Evolutionary conservation across 306 rosid genomes (phyloP), one percentile per base, ranked within the genome.

Genomic region (Acacia acuminata): DNA sequence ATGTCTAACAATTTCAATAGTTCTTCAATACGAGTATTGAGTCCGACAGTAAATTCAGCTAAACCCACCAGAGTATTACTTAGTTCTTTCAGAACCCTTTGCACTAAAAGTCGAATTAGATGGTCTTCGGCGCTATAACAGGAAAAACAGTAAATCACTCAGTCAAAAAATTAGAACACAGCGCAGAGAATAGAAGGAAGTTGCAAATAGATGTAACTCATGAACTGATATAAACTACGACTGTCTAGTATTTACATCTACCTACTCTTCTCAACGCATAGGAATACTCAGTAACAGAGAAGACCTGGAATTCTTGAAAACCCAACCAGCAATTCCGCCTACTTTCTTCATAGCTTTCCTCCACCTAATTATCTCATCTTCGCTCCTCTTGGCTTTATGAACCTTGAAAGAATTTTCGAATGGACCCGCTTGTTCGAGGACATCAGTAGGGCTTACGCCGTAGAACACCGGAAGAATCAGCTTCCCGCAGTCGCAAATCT

Each of bases 381-480:
- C 14, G 0, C 32, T 50, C 38, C 55, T 84, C 25, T 25, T 56
- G 0, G 6, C 2, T 24, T 38, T 82, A n/a, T 91, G 90, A 47
- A 12, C 22, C n/a, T 22, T 4, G 20, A 91, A 88, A 15, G 70
- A 48, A 20, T 64, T 61, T 45, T 74, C 86, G n/a, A 88, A 91
- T 3, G 85, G 86, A 3, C 89, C 93, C 3, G 2, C 36, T 69
- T 90, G 93, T 3, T 79, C 51, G 9, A 92, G 82, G 8, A 91
- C 96, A 17, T 90, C 24, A 10, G 89, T 78, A 1, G 96, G 96
- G 25, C 82, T 79, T 12, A 91, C 90, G 43, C 16, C 0, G 65
- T 79, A 80, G 87, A 91, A 91, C 15, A 89, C 87, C 7, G 93
- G 96, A 24, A 91, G 67, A 30, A 90, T 75, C 27, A 90, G 75